Evolutionary conservation across 768 basidiomycete genomes (phyloP), one percentile per base, ranked within the genome.

Genomic region (Pulveroboletus sp.): DNA sequence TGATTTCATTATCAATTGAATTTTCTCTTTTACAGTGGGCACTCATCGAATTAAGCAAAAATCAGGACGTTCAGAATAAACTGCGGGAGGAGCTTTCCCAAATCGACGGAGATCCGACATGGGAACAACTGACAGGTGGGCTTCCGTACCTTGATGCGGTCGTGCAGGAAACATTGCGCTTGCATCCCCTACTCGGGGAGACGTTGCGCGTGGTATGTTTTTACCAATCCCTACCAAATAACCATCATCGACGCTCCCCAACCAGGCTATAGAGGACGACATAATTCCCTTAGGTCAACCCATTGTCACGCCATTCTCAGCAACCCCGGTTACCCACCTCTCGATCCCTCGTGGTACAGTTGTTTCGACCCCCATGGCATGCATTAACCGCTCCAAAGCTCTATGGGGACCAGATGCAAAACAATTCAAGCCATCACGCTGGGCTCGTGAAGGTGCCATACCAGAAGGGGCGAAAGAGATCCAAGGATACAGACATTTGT

Each of bases 341-440:
- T 45, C 68, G 16, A 62, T 85, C 31, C 67, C 72, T 7, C 75
- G 75, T 47, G 81, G 77, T 2, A 77, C 76, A 1, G 48, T 63
- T 2, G 59, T 86, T n/a, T 50, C 68, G 13, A 60, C 73, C 2
- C 74, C 78, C 1, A 72, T 82, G 17, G 52, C 63, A 4, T 65
- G 66, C 16, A 69, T 81, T 49, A 85, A 87, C 61, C 65, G 69
- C 11, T 75, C 77, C 25, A 72, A 71, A 48, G 68, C 63, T 1
- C 57, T 84, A 20, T 88, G 86, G 86, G 86, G 86, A 5, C 60
- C 72, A 1, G 76, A 81, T 47, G 75, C 82, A 1, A 72, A 74
- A 25, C 72, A 75, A 41, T 89, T 81, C 61, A 69, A 75, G 21
- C 86, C 85, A 0, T 78, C 80, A 40, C 70, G 85, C 7, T 87